These are phyloP conservation scores for Barnettozyma sp. DNA, from an alignment of 805 yeast species.

Conservation along the genomic window DNA sequence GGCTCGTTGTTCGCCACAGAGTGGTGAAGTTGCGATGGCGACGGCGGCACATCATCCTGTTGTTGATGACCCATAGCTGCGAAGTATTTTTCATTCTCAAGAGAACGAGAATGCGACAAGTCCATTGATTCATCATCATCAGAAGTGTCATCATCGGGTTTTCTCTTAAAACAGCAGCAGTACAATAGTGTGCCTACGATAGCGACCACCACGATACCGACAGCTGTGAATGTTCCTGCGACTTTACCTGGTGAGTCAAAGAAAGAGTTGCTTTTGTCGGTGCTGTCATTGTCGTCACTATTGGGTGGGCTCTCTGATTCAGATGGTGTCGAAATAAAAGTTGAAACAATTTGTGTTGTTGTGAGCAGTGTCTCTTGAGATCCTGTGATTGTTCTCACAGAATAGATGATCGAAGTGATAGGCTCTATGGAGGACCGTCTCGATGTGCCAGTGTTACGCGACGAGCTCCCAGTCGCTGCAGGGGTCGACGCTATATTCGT, in stretches of 20 bases:
- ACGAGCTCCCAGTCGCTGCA: neutral
- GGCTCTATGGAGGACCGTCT: constrained; percentile 15
- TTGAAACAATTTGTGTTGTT: constrained; percentile 23
- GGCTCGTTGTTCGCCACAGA: too few relatives aligned
- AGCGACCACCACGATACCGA: constrained; percentile 53
- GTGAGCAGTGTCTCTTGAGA: constrained; percentile 24
- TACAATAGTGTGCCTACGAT: constrained; percentile 37
- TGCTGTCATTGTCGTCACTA: constrained; percentile 1
- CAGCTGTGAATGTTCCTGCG: constrained; percentile 74
- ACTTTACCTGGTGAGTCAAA: constrained; percentile 65
- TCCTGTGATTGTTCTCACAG: constrained; percentile 31
- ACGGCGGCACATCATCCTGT: neutral
- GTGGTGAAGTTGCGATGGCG: constrained; percentile 1
- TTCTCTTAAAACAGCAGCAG: constrained; percentile 33
- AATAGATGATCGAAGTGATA: constrained; percentile 29
- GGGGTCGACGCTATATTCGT: neutral
- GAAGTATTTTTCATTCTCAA: constrained; percentile 12
- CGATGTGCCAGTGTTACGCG: constrained; percentile 4
- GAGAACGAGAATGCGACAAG: constrained; percentile 11
- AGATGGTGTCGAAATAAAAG: constrained; percentile 20
- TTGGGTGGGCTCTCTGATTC: too few relatives aligned
- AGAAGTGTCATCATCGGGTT: constrained; percentile 13
- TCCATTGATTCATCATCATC: constrained; percentile 7
- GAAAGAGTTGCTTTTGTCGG: constrained; percentile 33
- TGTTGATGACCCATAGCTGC: neutral